These are phyloP conservation scores for Rhizoclosmatium globosum DNA, from an alignment of 192 early-diverging fungal species.

Conservation along the genomic window DNA sequence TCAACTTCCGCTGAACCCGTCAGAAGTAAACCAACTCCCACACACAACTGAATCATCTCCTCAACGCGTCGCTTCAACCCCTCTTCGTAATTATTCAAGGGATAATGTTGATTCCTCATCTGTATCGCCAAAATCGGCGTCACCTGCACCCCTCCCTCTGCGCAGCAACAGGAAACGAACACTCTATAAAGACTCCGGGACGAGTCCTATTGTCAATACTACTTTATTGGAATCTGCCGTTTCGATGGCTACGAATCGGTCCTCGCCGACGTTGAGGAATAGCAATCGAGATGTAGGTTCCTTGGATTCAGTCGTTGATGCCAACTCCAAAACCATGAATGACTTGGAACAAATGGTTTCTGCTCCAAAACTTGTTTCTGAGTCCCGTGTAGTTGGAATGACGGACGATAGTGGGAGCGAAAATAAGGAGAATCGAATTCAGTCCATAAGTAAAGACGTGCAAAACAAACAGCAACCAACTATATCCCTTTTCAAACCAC, in stretches of 20 bases:
- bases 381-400: not conserved
- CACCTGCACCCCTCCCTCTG: not conserved
- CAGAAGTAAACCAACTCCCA: not conserved
- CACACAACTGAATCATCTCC: not conserved
- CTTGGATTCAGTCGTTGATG: not conserved
- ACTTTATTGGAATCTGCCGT: not conserved
- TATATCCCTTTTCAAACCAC: not conserved
- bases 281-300: not conserved
- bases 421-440: not conserved
- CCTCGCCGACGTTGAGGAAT: not conserved
- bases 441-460: not conserved
- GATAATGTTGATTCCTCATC: not conserved
- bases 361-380: not conserved
- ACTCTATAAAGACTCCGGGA: constrained; percentile 12
- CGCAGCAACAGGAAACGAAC: not conserved
- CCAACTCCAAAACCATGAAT: not conserved
- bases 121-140: not conserved
- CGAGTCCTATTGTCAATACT: constrained; percentile 8
- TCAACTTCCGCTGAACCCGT: not conserved
- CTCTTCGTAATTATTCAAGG: too few species aligned
- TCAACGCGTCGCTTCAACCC: too few species aligned
- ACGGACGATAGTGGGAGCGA: not conserved
- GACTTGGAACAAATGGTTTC: not conserved
- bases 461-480: too few species aligned
- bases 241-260: not conserved